phyloP scores from a whole-genome alignment of 2,329 filamentous ascomycete species.

The Cordyceps militaris region DNA sequence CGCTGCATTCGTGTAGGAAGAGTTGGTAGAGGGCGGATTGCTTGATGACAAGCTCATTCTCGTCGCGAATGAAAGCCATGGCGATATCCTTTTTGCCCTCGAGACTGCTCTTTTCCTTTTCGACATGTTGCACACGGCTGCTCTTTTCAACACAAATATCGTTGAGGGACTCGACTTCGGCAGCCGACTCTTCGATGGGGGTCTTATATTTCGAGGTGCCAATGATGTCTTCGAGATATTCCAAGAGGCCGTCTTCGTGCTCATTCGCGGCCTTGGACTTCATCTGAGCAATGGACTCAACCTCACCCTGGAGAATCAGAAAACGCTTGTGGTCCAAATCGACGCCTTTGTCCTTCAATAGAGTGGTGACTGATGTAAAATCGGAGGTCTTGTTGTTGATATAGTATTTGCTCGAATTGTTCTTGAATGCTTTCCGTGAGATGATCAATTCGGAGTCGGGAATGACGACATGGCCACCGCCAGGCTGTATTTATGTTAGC shows the following conservation, averaged over 20 bases:
- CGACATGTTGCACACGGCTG: slow-evolving; percentile 89
- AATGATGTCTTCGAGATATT: slow-evolving; percentile 98
- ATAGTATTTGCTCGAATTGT: slow-evolving; percentile 97
- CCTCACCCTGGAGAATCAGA: slow-evolving; percentile 92
- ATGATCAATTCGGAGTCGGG: slow-evolving; percentile 81
- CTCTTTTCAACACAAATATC: slow-evolving; percentile 95
- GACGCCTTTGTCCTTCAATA: slow-evolving; percentile 81
- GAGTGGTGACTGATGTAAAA: slow-evolving; percentile 82
- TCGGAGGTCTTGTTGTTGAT: slow-evolving; percentile 86
- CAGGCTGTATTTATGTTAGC: slow-evolving; percentile 44
- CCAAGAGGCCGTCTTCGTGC: slow-evolving; percentile 90
- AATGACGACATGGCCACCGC: slow-evolving; percentile 66
- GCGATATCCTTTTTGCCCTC: slow-evolving; percentile 98
- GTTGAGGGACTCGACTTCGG: slow-evolving; percentile 86
- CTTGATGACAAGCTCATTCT: slow-evolving; percentile 86
- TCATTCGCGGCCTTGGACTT: slow-evolving; percentile 93
- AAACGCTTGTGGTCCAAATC: slow-evolving; percentile 98
- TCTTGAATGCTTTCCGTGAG: slow-evolving; percentile 90
- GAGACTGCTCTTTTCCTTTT: slow-evolving; percentile 88
- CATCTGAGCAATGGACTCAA: slow-evolving; percentile 99
- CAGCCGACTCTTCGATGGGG: slow-evolving; percentile 88
- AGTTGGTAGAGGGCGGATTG: slow-evolving; percentile 91
- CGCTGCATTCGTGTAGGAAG: slow-evolving; percentile 78
- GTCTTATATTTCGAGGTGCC: slow-evolving; percentile 98
- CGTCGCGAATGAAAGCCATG: slow-evolving; percentile 77